phyloP scores from a whole-genome alignment of 2,329 filamentous ascomycete species.

The Thelonectria discophora region DNA sequence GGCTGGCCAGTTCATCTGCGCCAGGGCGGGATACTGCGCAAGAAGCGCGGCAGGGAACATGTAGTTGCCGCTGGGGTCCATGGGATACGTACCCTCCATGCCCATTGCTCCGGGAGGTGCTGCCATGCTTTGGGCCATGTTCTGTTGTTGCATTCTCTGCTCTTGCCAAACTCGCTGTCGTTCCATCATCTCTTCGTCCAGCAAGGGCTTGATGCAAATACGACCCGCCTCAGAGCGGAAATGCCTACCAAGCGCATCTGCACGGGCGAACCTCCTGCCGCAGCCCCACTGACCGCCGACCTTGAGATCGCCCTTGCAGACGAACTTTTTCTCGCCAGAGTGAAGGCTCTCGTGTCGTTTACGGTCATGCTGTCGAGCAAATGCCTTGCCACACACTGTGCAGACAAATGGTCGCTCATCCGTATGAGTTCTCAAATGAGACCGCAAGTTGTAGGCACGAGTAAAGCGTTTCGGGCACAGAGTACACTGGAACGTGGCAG shows the following conservation, averaged over 20 bases:
- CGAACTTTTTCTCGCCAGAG: constrained; percentile 98
- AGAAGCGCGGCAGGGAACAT: constrained; percentile 86
- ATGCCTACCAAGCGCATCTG: constrained; percentile 91
- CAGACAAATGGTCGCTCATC: constrained; percentile 98
- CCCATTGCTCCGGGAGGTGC: constrained; percentile 63
- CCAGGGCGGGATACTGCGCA: constrained; percentile 92
- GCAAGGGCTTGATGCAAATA: constrained; percentile 95
- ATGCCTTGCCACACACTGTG: constrained; percentile 95
- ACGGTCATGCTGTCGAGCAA: constrained; percentile 95
- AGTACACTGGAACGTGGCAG: constrained; percentile 93
- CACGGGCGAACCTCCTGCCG: constrained; percentile 89
- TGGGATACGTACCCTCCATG: constrained; percentile 67
- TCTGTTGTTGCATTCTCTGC: constrained; percentile 72
- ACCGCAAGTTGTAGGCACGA: constrained; percentile 93
- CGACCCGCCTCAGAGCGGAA: constrained; percentile 95
- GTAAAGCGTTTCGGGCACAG: constrained; percentile 97
- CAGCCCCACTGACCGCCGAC: constrained; percentile 90
- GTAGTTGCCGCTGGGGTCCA: constrained; percentile 67
- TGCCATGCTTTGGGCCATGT: constrained; percentile 68
- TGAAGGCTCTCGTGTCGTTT: constrained; percentile 97
- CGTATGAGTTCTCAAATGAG: constrained; percentile 93
- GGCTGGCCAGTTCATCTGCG: constrained; percentile 82
- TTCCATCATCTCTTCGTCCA: constrained; percentile 92
- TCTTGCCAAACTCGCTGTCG: constrained; percentile 79
- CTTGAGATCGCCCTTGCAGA: constrained; percentile 91